phyloP scores from a whole-genome alignment of 108 stramenopile genomes.

The Pseudonitzschia multiseries region DNA sequence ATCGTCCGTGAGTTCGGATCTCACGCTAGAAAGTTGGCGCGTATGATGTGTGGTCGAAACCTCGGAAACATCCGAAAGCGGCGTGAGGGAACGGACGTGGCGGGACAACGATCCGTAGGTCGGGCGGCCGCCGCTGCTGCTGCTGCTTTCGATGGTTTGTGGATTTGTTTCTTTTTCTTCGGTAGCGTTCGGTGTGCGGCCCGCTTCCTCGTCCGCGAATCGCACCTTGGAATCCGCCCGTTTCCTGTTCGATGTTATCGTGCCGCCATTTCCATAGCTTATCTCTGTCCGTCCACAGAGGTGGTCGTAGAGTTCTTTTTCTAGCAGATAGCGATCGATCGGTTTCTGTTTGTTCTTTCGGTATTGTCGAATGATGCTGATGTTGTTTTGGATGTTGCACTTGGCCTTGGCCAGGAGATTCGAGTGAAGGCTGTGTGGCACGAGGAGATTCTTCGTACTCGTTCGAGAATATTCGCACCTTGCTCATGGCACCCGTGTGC shows the following conservation, averaged over 20 bases:
- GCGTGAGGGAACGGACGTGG: slow-evolving; percentile 14
- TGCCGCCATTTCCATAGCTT: neutral
- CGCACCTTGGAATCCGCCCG: slow-evolving; percentile 43
- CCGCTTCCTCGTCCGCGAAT: slow-evolving; percentile 36
- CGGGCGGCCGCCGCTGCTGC: neutral
- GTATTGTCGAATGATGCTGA: slow-evolving; percentile 45
- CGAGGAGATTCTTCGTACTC: slow-evolving; percentile 39
- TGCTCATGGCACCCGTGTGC: slow-evolving; percentile 64
- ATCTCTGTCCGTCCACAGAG: slow-evolving; percentile 10
- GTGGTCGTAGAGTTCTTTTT: slow-evolving; percentile 33
- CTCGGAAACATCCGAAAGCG: slow-evolving; percentile 21
- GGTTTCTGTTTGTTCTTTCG: slow-evolving; percentile 27
- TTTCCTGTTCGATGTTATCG: slow-evolving; percentile 2
- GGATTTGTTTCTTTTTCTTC: neutral
- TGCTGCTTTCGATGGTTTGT: too few species aligned
- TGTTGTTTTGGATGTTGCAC: slow-evolving; percentile 39
- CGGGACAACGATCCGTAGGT: neutral
- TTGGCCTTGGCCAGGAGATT: slow-evolving; percentile 41
- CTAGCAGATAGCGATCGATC: slow-evolving; percentile 22
- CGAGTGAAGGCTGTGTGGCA: slow-evolving; percentile 43
- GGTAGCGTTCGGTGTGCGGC: neutral
- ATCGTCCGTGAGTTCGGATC: neutral
- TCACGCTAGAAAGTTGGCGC: neutral
- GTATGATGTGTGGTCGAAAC: neutral
- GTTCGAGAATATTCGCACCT: slow-evolving; percentile 47